Conservation (phyloP, 2,329 filamentous ascomycete species). For the Cylindrodendrum hubeiense region DNA sequence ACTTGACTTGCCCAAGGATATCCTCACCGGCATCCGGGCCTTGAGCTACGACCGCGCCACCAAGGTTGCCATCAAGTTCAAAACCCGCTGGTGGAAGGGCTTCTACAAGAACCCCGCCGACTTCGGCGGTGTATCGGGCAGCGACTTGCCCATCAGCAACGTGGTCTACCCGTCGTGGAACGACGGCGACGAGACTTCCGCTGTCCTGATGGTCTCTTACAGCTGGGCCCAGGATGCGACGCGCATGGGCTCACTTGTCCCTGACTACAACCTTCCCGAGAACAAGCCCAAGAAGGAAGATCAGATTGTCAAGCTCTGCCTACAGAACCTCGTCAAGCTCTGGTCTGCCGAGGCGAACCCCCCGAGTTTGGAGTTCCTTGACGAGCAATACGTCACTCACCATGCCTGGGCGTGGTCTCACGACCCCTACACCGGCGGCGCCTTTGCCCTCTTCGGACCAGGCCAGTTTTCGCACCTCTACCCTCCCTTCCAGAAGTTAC, state of each 20-base stretch:
- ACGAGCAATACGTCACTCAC: conserved; percentile 33
- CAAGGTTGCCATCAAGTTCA: conserved; percentile 36
- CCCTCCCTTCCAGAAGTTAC: conserved; percentile 43
- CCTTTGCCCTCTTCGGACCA: conserved; percentile 55
- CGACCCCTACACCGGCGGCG: conserved; percentile 49
- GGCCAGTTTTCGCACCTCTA: conserved; percentile 54
- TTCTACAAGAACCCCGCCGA: conserved; percentile 14
- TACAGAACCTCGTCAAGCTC: conserved; percentile 28
- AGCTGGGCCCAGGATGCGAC: conserved; percentile 37
- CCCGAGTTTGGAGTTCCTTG: conserved; percentile 14
- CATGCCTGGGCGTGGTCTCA: conserved; percentile 54
- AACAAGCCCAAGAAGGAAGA: conserved; percentile 14
- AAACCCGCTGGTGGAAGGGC: conserved; percentile 29
- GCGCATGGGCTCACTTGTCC: conserved; percentile 28
- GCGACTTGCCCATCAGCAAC: conserved; percentile 13
- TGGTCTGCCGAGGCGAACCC: conserved; percentile 11
- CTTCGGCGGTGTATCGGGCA: conserved; percentile 15
- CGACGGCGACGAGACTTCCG: conserved; percentile 11
- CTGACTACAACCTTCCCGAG: conserved; percentile 2
- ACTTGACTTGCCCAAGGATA: neutral
- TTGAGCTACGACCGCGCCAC: conserved; percentile 28
- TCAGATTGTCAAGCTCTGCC: conserved; percentile 11
- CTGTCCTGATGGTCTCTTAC: conserved; percentile 29
- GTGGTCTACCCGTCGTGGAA: conserved; percentile 32
- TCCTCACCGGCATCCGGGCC: conserved; percentile 22